Base-by-base conservation (phyloP, 2,329 filamentous ascomycete species). In the Cryoendolithus antarcticus region DNA sequence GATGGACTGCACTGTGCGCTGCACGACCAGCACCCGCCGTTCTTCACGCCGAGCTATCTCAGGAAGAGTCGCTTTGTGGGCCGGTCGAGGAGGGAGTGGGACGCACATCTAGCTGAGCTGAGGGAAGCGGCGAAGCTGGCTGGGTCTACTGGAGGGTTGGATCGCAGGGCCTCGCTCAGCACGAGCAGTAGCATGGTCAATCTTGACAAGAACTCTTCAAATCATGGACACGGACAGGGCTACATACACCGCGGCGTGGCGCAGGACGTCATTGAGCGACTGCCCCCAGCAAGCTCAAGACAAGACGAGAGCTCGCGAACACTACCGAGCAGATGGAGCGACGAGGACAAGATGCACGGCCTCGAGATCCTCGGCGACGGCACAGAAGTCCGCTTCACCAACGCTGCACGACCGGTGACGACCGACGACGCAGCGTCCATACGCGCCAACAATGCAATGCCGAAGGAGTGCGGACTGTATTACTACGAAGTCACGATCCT, bases 381-480 rank as follows among this genome's bases (percentile, higher is more conserved):
- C 1, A 67, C 79, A 37, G 81, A 89, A 52, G 77, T 93, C 40
- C 68, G 70, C 43, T 78, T 75, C 53, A 63, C 61, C 31, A 74
- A 74, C 13, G 59, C 66, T 7, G 64, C 66, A 31, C 75, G 76
- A 56, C 12, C 12, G 10, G 12, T n/a, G 30, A 70, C 72, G 34
- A 64, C 70, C 42, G 76, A 81, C 54, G 91, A 96, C 57, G 84
- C 86, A 11, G 86, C 78, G 29, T 76, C 84, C 9, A 77, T 94
- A 42, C 77, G 91, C 40, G 76, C 88, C 21, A 82, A 98, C 59
- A 71, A 86, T 57, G 75, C 79, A 35, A 95, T 96, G 77, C 86
- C 91, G 3, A 71, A 77, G 29, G 82, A 93, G 54, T 91, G 84
- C 49, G 91, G 91, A 2, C 80, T 98, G 43, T 98, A 94, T 60